Evolutionary conservation across 495 filamentous ascomycete genomes (phyloP), one percentile per base, ranked within the genome.

Genomic region (Trichoderma gamsii): DNA sequence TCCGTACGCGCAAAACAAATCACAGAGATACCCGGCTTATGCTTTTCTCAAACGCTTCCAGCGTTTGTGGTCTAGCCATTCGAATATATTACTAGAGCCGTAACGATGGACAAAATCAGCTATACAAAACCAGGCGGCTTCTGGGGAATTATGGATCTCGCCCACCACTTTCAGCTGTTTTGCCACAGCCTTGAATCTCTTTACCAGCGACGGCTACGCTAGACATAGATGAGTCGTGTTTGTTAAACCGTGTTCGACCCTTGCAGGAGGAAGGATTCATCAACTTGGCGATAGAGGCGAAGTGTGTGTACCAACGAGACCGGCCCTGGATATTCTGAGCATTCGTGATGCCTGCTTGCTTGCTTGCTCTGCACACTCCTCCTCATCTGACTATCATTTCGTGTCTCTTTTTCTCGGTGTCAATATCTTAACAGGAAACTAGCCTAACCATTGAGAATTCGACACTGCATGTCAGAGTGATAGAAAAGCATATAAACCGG

Each of bases 191-290:
- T 21, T 21, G 21, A 21, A 52, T 11, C 21, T 52, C 49, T n/a
- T 18, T 52, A n/a, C 21, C 9, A 9, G 16, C 21, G n/a, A 52
- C 6, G 49, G 49, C n/a, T 9, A 21, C 49, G 56, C 27, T 12
- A 61, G 56, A 61, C 12, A 32, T 18, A 61, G 56, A 29, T 13
- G 56, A 61, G 8, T 11, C 27, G 25, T 32, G 25, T 21, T 7
- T 0, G 18, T 21, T 52, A 23, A 1, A 52, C 49, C 21, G 25
- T 32, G 13, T 32, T 61, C 27, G 56, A 32, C 13, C 56, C 56
- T 61, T 61, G 56, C 56, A 61, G 56, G 11, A 61, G 21, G 49
- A 52, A 21, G 49, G 25, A 61, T 25, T 29, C 56, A 61, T 61
- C 27, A 12, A 13, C 25, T 9, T 61, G 15, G n/a, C 56, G 56